Conservation (phyloP, 345 rosid species). For the Anacardium occidentale region DNA sequence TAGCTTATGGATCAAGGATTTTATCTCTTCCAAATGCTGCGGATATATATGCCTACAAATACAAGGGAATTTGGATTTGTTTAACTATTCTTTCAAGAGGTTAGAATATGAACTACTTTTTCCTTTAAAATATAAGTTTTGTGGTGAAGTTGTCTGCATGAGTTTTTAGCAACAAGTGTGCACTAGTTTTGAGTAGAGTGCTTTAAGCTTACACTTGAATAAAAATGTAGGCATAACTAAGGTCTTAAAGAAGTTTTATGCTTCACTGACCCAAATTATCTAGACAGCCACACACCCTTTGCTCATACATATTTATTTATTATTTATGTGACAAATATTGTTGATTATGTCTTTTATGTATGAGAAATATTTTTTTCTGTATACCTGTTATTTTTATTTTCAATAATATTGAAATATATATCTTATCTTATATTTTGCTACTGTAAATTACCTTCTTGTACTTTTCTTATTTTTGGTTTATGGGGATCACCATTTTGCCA, state of each 20-base stretch:
- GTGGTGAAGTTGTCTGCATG: constrained; percentile 9
- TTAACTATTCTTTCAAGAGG: constrained; percentile 91
- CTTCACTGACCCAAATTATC: background rate
- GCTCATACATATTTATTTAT: background rate
- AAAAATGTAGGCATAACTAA: background rate
- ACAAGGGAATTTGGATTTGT: constrained; percentile 98
- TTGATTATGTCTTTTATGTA: no score
- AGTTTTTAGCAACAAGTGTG: background rate
- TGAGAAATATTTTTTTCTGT: no score
- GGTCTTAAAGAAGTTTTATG: background rate
- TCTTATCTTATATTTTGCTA: no score
- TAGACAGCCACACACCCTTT: background rate
- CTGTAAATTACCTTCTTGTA: no score
- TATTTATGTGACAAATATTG: background rate
- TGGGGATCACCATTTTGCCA: no score
- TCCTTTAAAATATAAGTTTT: constrained; percentile 4
- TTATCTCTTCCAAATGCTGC: constrained; percentile 90
- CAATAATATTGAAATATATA: no score
- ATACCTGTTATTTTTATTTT: no score
- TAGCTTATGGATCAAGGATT: constrained; percentile 94
- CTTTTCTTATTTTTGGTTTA: no score
- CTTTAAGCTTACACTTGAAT: background rate
- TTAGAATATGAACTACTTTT: constrained; percentile 30
- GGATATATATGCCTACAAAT: constrained; percentile 89
- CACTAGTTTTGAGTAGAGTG: background rate